Base-by-base conservation (phyloP, 495 filamentous ascomycete species). In the Tuber melanosporum region DNA sequence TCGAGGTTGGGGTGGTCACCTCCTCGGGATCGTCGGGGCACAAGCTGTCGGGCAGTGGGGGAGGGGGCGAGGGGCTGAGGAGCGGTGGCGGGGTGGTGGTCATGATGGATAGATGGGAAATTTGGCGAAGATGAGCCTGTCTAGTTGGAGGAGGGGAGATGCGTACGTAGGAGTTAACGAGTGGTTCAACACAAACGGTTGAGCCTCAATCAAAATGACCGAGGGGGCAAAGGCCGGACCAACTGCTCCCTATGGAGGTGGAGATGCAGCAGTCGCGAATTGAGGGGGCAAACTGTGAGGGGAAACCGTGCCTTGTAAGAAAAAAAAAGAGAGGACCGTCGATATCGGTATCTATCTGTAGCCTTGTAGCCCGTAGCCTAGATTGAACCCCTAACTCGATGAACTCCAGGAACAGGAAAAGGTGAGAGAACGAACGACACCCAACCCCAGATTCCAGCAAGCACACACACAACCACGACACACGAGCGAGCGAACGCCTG, bases 11-110 rank as follows among this genome's bases (percentile, higher is more conserved):
- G 14, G 57, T 66, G 19, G 57, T 36, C 57, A 66, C 57, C 57
- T 66, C 57, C 57, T 66, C 57, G 32, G 57, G 57, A 32, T 66
- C 57, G 26, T 66, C 57, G 26, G 57, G 57, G 57, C 36, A 66
- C 57, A 66, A 66, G 26, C 57, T 66, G 17, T 66, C 57, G 26
- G 57, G 57, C 5, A 66, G 57, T 17, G 57, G 57, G 32, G 57
- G 57, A 26, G 57, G 57, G 57, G 57, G 57, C 9, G 57, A 66
- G 26, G 57, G 26, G 57, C 26, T 36, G 57, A 66, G 36, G 32
- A 66, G 26, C 26, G 15, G 57, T 8, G 57, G 57, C 2, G 57
- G 57, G 57, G 57, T 66, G 57, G 57, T 66, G 26, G 57, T 32
- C 57, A 66, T 66, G 26, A 36, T 36, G 57, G 47, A 66, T 17